These are phyloP conservation scores for Leptographium wingfieldii DNA, from an alignment of 2,329 filamentous ascomycete genomes.

Conservation along the genomic window DNA sequence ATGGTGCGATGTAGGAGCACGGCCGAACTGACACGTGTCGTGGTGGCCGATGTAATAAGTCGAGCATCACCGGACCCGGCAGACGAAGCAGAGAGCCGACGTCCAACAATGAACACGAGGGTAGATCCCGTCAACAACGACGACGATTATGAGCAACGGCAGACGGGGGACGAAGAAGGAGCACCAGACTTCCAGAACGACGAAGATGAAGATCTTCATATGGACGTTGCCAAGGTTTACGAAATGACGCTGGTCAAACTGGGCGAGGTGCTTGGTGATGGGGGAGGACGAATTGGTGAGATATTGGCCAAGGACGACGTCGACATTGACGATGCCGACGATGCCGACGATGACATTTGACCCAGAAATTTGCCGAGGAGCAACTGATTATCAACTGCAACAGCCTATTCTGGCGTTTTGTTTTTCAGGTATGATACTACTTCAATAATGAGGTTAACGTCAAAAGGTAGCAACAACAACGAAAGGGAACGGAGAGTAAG, in stretches of 20 bases:
- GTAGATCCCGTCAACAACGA: conserved; percentile 11
- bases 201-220: conserved; percentile 32
- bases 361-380: too few species aligned
- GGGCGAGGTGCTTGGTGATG: conserved; percentile 50
- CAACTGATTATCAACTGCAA: neutral
- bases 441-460: too few species aligned
- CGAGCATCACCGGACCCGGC: conserved; percentile 31
- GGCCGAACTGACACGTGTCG: conserved; percentile 61
- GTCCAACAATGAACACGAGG: neutral
- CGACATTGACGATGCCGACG: neutral
- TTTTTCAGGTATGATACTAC: neutral
- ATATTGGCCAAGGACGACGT: neutral
- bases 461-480: too few species aligned
- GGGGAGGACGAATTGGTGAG: neutral
- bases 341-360: neutral
- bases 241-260: conserved; percentile 66
- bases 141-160: neutral
- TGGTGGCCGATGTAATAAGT: conserved; percentile 57
- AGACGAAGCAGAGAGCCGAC: conserved; percentile 22
- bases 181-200: conserved; percentile 17
- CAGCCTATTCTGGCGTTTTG: neutral
- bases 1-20: conserved; percentile 79
- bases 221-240: conserved; percentile 66
- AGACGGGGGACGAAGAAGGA: conserved; percentile 11
- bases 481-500: too few species aligned